Percentiles rank a stretch among this genome's conserved stretches.
Evolutionary conservation across 2,329 filamentous ascomycete genomes (phyloP).

Genomic region (Colletotrichum orchidophilum): DNA sequence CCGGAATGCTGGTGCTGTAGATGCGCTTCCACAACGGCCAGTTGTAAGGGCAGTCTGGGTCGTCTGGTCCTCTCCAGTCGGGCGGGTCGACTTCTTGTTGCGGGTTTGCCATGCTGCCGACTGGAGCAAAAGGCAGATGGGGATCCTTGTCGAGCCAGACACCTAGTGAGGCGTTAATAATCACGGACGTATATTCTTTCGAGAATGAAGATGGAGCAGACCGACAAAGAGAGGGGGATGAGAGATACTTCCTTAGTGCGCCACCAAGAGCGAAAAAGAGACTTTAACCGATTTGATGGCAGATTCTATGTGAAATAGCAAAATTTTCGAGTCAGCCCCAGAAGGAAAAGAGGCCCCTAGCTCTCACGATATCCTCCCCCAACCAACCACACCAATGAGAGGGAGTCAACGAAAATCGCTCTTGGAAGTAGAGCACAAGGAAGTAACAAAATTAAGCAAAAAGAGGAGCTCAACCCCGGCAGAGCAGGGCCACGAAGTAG

Average conservation of each 20-base stretch:
- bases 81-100: not conserved
- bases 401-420: not conserved
- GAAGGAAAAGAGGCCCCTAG: not conserved
- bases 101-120: not conserved
- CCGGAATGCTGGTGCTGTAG: not conserved
- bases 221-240: not conserved
- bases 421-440: not conserved
- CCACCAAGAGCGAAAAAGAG: not conserved
- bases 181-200: not conserved
- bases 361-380: not conserved
- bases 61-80: not conserved
- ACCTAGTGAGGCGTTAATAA: not conserved
- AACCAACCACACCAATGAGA: not conserved
- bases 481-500: not conserved
- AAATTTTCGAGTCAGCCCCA: not conserved
- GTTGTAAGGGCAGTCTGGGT: not conserved
- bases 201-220: not conserved
- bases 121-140: not conserved
- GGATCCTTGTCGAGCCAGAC: not conserved
- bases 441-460: not conserved
- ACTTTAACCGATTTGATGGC: not conserved
- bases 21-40: not conserved
- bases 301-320: not conserved
- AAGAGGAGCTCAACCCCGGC: not conserved
- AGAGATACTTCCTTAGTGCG: not conserved